Evolutionary conservation across 352 stramenopile species (phyloP).

Genomic region (Phytopythium chamaehyphon): DNA sequence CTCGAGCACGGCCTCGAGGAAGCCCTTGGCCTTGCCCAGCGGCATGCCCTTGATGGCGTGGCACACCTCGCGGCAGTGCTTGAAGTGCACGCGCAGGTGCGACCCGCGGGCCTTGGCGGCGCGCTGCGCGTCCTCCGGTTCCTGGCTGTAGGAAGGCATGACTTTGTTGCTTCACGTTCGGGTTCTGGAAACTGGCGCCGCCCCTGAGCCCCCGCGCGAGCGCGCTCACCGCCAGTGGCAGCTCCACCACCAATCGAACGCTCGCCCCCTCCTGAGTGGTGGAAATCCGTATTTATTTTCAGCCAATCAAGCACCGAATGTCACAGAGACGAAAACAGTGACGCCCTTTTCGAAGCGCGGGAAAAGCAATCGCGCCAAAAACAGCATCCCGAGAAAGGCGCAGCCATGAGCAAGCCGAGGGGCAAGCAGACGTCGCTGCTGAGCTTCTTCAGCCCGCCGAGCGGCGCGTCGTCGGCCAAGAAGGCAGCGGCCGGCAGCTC

Average conservation of each 20-base stretch:
- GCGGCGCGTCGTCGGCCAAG: conserved; percentile 20
- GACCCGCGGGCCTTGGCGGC: conserved; percentile 94
- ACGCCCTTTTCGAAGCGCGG: conserved; percentile 5
- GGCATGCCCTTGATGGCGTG: conserved; percentile 98
- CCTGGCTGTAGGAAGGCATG: conserved; percentile 88
- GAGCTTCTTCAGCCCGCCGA: conserved; percentile 82
- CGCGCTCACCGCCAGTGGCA: conserved; percentile 2
- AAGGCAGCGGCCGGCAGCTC: conserved; percentile 13
- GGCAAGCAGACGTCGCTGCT: conserved; percentile 73
- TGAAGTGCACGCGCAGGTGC: conserved; percentile 99
- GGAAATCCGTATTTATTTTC: no score
- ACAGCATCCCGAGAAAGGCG: neutral
- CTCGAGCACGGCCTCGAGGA: conserved; percentile 95
- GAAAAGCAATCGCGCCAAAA: conserved; percentile 17
- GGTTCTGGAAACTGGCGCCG: conserved; percentile 70
- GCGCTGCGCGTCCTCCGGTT: conserved; percentile 86
- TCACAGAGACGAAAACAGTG: neutral
- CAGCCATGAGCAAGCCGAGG: conserved; percentile 20
- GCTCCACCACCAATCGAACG: conserved; percentile 9
- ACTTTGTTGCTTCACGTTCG: conserved; percentile 68
- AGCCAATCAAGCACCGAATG: no score
- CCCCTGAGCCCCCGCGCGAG: neutral
- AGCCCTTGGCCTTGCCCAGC: conserved; percentile 93
- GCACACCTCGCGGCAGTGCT: conserved; percentile 98
- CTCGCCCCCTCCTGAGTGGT: neutral